A percentile compares a stretch with the other conserved stretches of the same genome.
phyloP scores from a whole-genome alignment of 192 early-diverging fungal genomes.

The Geranomyces michiganensis region DNA sequence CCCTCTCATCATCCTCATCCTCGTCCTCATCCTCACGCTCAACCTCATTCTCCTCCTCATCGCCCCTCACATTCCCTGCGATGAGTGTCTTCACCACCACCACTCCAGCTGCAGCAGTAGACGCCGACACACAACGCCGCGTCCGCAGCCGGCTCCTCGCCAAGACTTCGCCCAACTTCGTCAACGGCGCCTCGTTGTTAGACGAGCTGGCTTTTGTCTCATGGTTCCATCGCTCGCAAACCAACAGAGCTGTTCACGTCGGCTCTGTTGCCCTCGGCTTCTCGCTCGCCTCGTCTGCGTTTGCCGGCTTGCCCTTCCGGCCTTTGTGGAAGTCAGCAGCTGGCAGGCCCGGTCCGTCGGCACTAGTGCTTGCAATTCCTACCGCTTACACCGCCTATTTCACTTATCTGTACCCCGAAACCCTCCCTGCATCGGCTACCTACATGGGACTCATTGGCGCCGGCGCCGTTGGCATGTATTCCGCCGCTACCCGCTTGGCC shows the following conservation, averaged over 20 bases:
- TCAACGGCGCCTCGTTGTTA: background rate
- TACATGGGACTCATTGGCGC: background rate
- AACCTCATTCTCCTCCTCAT: no score
- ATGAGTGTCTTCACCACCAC: no score
- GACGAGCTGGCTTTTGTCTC: slow-evolving; percentile 6
- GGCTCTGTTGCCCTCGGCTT: background rate
- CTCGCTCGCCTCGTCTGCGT: background rate
- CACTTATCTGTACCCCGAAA: background rate
- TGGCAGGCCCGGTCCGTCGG: background rate
- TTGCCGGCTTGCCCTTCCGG: background rate
- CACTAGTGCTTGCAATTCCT: background rate
- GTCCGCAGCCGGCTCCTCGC: no score
- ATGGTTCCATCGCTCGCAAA: background rate
- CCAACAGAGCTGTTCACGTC: background rate
- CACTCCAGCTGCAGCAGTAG: no score
- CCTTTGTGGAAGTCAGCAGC: no score
- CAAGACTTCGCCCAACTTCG: no score
- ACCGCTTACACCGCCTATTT: background rate
- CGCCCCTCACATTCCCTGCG: no score
- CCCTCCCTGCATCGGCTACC: background rate
- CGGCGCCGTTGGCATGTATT: background rate
- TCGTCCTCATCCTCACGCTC: no score
- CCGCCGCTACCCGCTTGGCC: background rate
- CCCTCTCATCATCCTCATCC: no score
- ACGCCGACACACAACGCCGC: no score